Evolutionary conservation across 2,329 filamentous ascomycete species (phyloP).

Genomic region (Xylariaceae sp.): DNA sequence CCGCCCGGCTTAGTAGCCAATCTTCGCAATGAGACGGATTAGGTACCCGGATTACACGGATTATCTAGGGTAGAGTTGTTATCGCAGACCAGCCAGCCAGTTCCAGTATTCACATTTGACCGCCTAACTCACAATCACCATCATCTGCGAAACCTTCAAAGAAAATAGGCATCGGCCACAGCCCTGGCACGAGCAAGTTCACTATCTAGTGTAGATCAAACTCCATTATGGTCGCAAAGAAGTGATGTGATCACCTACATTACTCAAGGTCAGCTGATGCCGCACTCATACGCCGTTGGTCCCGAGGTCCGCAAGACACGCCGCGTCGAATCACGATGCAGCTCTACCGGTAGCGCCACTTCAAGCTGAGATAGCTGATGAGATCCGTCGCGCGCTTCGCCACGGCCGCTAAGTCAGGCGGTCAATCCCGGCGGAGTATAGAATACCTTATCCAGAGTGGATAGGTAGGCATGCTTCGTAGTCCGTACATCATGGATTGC

Average conservation of each 20-base stretch:
- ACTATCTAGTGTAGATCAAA: neutral
- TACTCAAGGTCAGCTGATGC: neutral
- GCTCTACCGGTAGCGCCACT: neutral
- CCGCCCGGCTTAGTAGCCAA: no score
- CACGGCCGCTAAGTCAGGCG: neutral
- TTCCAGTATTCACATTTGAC: no score
- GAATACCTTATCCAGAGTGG: no score
- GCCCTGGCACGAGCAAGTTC: neutral
- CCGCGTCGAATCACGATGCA: neutral
- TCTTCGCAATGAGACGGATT: no score
- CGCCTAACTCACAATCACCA: neutral
- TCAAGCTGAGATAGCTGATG: neutral
- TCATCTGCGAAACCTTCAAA: neutral
- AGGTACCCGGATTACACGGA: no score
- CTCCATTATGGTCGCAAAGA: neutral
- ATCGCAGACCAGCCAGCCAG: no score
- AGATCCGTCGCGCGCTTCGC: neutral
- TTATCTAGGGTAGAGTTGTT: no score
- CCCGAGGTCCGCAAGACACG: neutral
- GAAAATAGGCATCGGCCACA: neutral
- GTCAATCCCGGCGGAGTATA: neutral
- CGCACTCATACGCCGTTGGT: neutral
- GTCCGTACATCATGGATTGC: neutral
- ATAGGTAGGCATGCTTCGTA: neutral
- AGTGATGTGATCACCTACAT: neutral